Percentiles rank a stretch among this genome's conserved stretches.
Evolutionary conservation across 2,329 filamentous ascomycete genomes (phyloP).

Genomic region (Pseudogymnoascus sp.): DNA sequence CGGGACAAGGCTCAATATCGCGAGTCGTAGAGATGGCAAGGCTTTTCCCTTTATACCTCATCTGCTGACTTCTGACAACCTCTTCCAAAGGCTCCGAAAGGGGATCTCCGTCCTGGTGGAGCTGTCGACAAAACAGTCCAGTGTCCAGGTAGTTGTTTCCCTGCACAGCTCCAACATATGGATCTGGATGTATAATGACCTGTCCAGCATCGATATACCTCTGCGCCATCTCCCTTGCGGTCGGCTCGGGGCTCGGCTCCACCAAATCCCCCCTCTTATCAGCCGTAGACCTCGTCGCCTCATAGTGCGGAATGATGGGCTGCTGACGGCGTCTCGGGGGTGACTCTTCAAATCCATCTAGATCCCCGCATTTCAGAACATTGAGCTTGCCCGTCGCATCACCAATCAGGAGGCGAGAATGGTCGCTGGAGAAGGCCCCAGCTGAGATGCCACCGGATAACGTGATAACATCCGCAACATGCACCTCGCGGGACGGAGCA

Average conservation of each 20-base stretch:
- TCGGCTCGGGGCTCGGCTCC: slow-evolving; percentile 14
- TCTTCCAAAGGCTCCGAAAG: not conserved
- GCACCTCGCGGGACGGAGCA: slow-evolving; percentile 31
- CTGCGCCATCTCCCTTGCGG: slow-evolving; percentile 23
- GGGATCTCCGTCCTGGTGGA: slow-evolving; percentile 38
- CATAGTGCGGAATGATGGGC: slow-evolving; percentile 39
- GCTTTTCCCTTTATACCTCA: not conserved
- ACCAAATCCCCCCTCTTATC: not conserved
- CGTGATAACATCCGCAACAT: slow-evolving; percentile 46
- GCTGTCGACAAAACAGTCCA: slow-evolving; percentile 39
- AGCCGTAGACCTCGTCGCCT: not conserved
- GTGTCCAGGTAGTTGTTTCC: slow-evolving; percentile 42
- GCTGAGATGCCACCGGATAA: slow-evolving; percentile 48
- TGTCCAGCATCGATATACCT: slow-evolving; percentile 33
- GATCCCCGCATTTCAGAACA: slow-evolving; percentile 41
- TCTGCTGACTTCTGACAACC: not conserved
- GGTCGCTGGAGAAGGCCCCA: slow-evolving; percentile 51
- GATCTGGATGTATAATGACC: slow-evolving; percentile 37
- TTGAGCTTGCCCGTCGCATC: slow-evolving; percentile 55
- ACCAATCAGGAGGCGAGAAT: slow-evolving; percentile 47
- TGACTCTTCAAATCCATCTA: slow-evolving; percentile 21
- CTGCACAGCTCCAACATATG: slow-evolving; percentile 46
- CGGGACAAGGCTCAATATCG: not conserved
- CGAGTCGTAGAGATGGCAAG: not conserved
- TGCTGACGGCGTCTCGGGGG: slow-evolving; percentile 36